These are phyloP conservation scores for Jasminum sambac DNA, from an alignment of 257 asterid genomes.

Conservation along the genomic window DNA sequence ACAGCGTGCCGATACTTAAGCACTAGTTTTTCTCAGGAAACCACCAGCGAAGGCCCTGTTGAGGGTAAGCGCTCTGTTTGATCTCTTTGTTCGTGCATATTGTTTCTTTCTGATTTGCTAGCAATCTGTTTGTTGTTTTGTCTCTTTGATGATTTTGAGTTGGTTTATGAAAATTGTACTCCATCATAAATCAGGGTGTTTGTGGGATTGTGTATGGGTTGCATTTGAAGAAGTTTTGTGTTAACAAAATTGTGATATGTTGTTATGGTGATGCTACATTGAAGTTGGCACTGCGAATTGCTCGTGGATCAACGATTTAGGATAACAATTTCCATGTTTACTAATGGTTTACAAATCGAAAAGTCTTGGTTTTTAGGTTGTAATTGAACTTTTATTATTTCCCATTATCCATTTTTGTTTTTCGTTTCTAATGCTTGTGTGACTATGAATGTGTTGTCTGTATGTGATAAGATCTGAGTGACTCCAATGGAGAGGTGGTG, in stretches of 20 bases:
- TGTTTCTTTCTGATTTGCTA: conserved; percentile 13
- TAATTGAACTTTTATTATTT: background rate
- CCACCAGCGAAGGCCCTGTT: conserved; percentile 13
- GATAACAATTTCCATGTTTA: background rate
- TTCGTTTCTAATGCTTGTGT: conserved; percentile 17
- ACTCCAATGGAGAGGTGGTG: conserved; percentile 54
- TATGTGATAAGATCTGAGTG: conserved; percentile 37
- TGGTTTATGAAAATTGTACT: background rate
- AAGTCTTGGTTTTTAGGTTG: background rate
- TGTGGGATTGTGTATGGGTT: background rate
- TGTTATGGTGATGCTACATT: background rate
- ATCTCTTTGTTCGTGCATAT: background rate
- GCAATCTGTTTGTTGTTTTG: conserved; percentile 51
- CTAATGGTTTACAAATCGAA: background rate
- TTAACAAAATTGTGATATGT: background rate
- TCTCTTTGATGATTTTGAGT: conserved; percentile 17
- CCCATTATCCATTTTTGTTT: conserved; percentile 13
- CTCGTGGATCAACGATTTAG: background rate
- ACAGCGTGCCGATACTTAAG: conserved; percentile 33
- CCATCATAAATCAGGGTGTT: background rate
- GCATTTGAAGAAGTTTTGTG: background rate
- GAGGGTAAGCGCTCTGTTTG: conserved; percentile 24
- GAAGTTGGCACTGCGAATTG: background rate
- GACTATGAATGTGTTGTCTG: conserved; percentile 9
- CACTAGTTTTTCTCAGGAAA: conserved; percentile 30